A percentile compares a stretch with the other conserved stretches of the same genome.
Conservation (phyloP, 2,329 filamentous ascomycete genomes). For the Curvularia verruculosa region DNA sequence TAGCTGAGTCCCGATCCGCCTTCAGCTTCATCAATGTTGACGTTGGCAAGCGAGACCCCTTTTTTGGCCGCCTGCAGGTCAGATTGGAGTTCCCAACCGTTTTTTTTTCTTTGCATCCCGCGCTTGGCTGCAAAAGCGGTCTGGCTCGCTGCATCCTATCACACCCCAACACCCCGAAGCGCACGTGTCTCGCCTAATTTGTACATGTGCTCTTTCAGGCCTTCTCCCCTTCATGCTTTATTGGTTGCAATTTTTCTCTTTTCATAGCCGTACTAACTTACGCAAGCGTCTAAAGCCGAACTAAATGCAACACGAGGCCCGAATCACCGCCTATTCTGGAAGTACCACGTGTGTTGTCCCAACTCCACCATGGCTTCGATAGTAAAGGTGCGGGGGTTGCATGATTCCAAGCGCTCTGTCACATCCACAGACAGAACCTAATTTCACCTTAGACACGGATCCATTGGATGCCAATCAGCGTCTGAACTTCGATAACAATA, state of each 20-base stretch:
- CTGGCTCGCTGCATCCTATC: constrained; percentile 37
- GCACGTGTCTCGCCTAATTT: constrained; percentile 21
- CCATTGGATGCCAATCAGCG: background rate
- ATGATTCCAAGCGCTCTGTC: background rate
- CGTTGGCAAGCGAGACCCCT: constrained; percentile 16
- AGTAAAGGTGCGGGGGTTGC: background rate
- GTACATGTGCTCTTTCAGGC: constrained; percentile 20
- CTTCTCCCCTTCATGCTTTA: constrained; percentile 15
- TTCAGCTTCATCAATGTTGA: background rate
- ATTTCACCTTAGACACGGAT: background rate
- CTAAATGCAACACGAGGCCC: constrained; percentile 23
- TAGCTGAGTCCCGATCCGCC: background rate
- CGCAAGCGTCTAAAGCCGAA: constrained; percentile 16
- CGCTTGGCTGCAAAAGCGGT: constrained; percentile 30
- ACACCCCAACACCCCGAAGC: constrained; percentile 37
- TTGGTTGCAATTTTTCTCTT: constrained; percentile 29
- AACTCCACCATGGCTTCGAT: constrained; percentile 2
- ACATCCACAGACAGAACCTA: background rate
- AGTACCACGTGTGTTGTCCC: constrained; percentile 1
- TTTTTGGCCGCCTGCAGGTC: constrained; percentile 12
- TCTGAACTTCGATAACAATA: background rate
- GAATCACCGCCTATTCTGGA: constrained; percentile 8
- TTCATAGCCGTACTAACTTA: constrained; percentile 6
- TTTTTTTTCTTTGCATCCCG: constrained; percentile 27
- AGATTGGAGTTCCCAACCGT: constrained; percentile 16